Percentiles rank a stretch among this genome's conserved stretches.
phyloP scores from a whole-genome alignment of 208 protist species.

The Angomonas ambiguus region DNA sequence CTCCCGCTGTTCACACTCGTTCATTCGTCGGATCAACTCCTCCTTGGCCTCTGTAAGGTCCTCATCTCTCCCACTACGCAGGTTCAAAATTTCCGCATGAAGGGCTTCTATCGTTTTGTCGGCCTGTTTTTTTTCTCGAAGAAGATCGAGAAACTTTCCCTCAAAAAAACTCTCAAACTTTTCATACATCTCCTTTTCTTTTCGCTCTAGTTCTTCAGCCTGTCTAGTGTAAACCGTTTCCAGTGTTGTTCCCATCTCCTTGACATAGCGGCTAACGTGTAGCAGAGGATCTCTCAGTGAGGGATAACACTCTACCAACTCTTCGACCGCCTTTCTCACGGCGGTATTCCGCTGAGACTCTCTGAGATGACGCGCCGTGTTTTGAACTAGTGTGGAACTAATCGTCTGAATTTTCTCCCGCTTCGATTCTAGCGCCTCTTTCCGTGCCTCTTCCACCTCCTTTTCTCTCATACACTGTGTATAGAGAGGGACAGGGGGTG shows the following conservation, averaged over 20 bases:
- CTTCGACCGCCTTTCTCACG: conserved; percentile 26
- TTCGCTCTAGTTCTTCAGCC: conserved; percentile 23
- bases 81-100: conserved; percentile 32
- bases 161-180: conserved; percentile 68
- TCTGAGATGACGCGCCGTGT: conserved; percentile 25
- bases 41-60: conserved; percentile 57
- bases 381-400: conserved; percentile 22
- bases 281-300: conserved; percentile 23
- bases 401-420: conserved; percentile 27
- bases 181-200: conserved; percentile 36
- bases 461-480: background rate
- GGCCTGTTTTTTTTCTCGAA: conserved; percentile 36
- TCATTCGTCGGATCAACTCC: conserved; percentile 48
- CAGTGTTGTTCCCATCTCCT: conserved; percentile 19
- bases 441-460: background rate
- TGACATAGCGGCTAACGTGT: conserved; percentile 30
- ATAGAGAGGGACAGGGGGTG: background rate
- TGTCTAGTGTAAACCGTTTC: conserved; percentile 21
- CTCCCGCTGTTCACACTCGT: conserved; percentile 60
- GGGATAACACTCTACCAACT: conserved; percentile 39
- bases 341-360: conserved; percentile 31
- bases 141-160: conserved; percentile 44
- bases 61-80: conserved; percentile 53
- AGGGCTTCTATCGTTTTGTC: conserved; percentile 27
- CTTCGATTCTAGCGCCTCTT: conserved; percentile 1